Base-by-base conservation (phyloP, 1,139 yeast species). In the Debaryomycetaceae sp. region DNA sequence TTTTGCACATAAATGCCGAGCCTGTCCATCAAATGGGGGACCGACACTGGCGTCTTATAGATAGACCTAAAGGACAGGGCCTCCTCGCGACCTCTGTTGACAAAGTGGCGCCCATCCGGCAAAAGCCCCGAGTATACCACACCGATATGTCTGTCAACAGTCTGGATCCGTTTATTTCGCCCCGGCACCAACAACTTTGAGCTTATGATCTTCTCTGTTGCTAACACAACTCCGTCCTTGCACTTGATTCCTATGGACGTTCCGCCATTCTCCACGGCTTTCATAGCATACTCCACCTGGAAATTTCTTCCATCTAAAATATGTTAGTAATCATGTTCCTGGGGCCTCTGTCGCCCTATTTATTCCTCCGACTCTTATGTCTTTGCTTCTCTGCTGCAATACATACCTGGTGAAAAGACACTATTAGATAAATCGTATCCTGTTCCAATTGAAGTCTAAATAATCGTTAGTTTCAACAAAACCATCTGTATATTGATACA, bases 261-360 rank as follows among this genome's bases (percentile, higher is more conserved):
- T 11, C 97, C 95, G 38, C 97, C 97, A 61, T 90, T 91, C 66
- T 95, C 99, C 6, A 93, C 98, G 1, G 99, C 99, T 66, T 95
- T 95, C 63, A 87, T 78, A 38, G 99, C 99, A 59, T 95, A 95
- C 68, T 95, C 99, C 23, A 93, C 99, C 69, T 95, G 99, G 72
- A 95, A 95, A 68, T 91, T 93, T 70, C 99, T 82, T 43, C 99
- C 99, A 66, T 95, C 99, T 64, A 85, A 81, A 14, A 80, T 70
- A 20, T 46, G 65, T 62, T 60, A 62, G 66, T 62, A 57, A 5
- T 23, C 22, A 5, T 9, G 8, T 14, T 8, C 8, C n/a, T 34
- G 9, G n/a, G 8, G 13, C 11, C 20, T 31, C 22, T 24, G 7
- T 27, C 2, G 36, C 5, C 27, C 23, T 22, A n/a, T 24, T 37